Evolutionary conservation across 805 yeast genomes (phyloP), one percentile per base, ranked within the genome.

Genomic region (Ogataea pilisensis): DNA sequence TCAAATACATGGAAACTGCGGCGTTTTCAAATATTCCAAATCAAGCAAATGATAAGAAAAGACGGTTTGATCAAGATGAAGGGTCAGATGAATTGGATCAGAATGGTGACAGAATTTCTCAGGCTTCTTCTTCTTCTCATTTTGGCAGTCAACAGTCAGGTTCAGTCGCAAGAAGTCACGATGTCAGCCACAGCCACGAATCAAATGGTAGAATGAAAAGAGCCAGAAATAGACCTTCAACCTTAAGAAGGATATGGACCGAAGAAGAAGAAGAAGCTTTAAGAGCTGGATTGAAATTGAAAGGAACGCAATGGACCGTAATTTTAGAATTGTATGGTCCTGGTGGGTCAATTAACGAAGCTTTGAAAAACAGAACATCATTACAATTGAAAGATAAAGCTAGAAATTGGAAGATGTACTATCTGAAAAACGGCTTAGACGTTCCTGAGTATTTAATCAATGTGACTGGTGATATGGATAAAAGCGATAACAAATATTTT

Each of bases 341-440:
- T 4, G 98, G 98, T 8, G 99, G 99, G 4, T 74, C 82, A 34
- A 72, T 84, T 20, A 79, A 82, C 31, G 98, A 93, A 59, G 77
- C 81, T 1, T 70, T 93, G 51, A 91, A 88, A 62, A 85, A 88
- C 58, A 72, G 99, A 58, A 82, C 85, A 4, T 95, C 89, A 55
- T 87, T 91, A 14, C 99, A 93, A 59, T 71, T 93, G 43, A 93
- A 93, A 61, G 99, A 93, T 60, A 93, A 93, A 60, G 98, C 98
- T 0, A 75, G 99, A 50, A 93, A 93, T 58, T 85, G 96, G 88
- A 93, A 93, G 60, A 76, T 90, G 76, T 81, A 82, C 49, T 88
- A 83, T 58, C 66, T 89, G 43, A 85, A 88, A 55, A 75, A 80
- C 38, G 85, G 85, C 1, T 62, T 80, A 28, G 83, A 85, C 8